phyloP scores from a whole-genome alignment of 2,329 filamentous ascomycete species.

The Claviceps pazoutovae region DNA sequence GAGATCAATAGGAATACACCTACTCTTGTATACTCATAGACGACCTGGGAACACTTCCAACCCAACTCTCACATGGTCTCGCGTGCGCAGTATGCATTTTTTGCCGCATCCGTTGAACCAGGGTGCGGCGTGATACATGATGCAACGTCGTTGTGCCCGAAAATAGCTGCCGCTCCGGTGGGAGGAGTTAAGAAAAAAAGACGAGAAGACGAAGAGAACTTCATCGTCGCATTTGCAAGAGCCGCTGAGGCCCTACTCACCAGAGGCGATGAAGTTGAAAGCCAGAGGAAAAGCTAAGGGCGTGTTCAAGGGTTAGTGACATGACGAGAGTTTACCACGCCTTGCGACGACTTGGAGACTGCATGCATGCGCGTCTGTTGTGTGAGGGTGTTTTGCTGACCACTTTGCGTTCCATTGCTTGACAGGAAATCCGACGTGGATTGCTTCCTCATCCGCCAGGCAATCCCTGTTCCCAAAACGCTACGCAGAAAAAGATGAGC shows the following conservation, averaged over 20 bases:
- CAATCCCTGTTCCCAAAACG: conserved; percentile 45
- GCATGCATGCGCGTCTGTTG: neutral
- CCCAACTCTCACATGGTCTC: neutral
- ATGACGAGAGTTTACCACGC: neutral
- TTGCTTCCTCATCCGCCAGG: conserved; percentile 47
- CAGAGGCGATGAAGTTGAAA: conserved; percentile 81
- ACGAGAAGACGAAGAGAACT: neutral
- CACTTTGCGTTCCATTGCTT: conserved; percentile 70
- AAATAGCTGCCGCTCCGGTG: neutral
- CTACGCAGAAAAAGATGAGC: conserved; percentile 24
- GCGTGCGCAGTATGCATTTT: neutral
- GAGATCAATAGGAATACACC: conserved; percentile 29
- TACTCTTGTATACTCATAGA: conserved; percentile 14
- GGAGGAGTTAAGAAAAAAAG: neutral
- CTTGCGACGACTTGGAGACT: neutral
- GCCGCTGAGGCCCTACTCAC: conserved; percentile 49
- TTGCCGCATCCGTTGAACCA: neutral
- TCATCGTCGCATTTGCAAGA: conserved; percentile 1
- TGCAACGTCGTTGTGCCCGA: neutral
- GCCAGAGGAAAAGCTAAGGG: conserved; percentile 59
- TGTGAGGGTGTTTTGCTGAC: conserved; percentile 34
- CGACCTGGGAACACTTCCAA: neutral
- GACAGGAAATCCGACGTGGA: conserved; percentile 58
- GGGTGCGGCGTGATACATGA: too few species aligned
- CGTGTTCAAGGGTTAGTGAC: conserved; percentile 4